Evolutionary conservation across 78 protist genomes (phyloP), one percentile per base, ranked within the genome.

Genomic region (Guillardia theta): DNA sequence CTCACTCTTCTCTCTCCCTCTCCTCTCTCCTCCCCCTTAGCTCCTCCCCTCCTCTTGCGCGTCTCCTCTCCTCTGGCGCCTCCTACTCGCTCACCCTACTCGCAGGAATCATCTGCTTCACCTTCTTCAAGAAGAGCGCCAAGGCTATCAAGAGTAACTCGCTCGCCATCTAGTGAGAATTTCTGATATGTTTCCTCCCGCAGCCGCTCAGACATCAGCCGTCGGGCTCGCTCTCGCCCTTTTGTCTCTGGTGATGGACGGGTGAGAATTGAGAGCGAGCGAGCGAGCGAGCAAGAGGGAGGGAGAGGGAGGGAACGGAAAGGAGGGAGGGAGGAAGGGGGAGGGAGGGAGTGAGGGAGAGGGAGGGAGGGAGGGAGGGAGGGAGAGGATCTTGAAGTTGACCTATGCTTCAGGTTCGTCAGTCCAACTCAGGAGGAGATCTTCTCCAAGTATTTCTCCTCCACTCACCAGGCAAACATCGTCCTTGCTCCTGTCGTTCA

Each of bases 391-490:
- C n/a, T n/a, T n/a, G n/a, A n/a, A n/a, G n/a, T n/a, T n/a, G n/a
- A n/a, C n/a, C n/a, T n/a, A n/a, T n/a, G 62, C 62, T 18, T 53
- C 62, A 53, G 62, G n/a, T n/a, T n/a, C n/a, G n/a, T n/a, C n/a
- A n/a, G n/a, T n/a, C n/a, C n/a, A n/a, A n/a, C n/a, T n/a, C 62
- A 70, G 83, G 83, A 70, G 41, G 83, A 70, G 41, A 70, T 70
- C 6, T 70, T 70, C 83, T 24, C 83, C 46, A 4, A 4, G 41
- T 70, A 70, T 6, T 36, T 36, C 27, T 24, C 83, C 36, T 22
- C 83, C 45, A 70, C 83, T 24, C 83, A 70, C 70, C 70, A 58
- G 70, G 70, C 27, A 9, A 9, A 6, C 27, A n/a, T 58, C 58
- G 15, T 19, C 58, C 58, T 50, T 50, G 58, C 58, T 50, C 15